Conservation (phyloP, 331 rosid species). For the Saraca asoca region DNA sequence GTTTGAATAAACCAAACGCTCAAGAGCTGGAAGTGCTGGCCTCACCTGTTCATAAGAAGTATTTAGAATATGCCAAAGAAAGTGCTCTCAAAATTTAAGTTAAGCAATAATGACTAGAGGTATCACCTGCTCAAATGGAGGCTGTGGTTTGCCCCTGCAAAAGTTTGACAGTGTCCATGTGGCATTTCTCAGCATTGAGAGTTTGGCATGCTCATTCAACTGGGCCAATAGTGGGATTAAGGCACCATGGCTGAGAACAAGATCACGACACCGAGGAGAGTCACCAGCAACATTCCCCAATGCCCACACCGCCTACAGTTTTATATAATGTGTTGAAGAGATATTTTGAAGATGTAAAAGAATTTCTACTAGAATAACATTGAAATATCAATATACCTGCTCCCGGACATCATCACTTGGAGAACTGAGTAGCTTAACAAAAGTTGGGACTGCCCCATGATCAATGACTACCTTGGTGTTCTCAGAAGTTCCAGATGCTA, state of each 20-base stretch:
- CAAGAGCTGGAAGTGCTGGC: conserved; percentile 91
- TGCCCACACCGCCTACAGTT: conserved; percentile 87
- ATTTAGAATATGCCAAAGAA: conserved; percentile 3
- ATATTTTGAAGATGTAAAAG: background rate
- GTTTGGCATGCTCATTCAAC: conserved; percentile 90
- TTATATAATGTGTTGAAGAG: background rate
- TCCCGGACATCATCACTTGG: conserved; percentile 94
- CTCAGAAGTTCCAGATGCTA: conserved; percentile 92
- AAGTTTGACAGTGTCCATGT: conserved; percentile 93
- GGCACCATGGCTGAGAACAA: conserved; percentile 83
- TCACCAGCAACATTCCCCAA: conserved; percentile 97
- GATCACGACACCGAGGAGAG: conserved; percentile 93
- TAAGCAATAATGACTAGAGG: background rate
- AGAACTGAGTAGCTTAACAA: conserved; percentile 82
- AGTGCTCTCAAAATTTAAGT: background rate
- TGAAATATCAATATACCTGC: conserved; percentile 55
- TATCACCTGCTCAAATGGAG: conserved; percentile 75
- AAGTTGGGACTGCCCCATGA: conserved; percentile 88
- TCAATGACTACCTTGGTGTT: conserved; percentile 90
- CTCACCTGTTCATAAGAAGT: conserved; percentile 58
- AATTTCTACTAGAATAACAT: background rate
- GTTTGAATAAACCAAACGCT: conserved; percentile 80
- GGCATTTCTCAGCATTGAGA: conserved; percentile 91
- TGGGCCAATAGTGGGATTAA: conserved; percentile 70
- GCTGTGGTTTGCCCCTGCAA: conserved; percentile 96